Percentiles rank a stretch among this genome's conserved stretches.
Conservation (phyloP, 2,329 filamentous ascomycete genomes). For the Sclerotinia sclerotiorum region DNA sequence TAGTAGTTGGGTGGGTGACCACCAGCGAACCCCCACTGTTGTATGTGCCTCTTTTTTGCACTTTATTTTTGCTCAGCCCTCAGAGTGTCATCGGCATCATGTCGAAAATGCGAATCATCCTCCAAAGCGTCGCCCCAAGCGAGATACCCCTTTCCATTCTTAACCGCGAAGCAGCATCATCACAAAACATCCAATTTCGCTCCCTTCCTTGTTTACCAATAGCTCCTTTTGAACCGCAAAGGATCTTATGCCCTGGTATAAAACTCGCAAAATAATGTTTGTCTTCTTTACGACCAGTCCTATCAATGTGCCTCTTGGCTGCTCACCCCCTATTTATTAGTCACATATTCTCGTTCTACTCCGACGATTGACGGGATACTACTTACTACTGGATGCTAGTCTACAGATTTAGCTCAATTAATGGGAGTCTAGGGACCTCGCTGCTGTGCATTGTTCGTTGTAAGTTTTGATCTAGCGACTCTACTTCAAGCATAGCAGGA, state of each 20-base stretch:
- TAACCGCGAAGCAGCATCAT: conserved; percentile 31
- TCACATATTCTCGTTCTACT: conserved; percentile 55
- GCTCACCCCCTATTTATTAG: conserved; percentile 60
- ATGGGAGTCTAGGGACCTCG: conserved; percentile 58
- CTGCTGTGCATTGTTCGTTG: conserved; percentile 56
- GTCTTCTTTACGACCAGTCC: conserved; percentile 66
- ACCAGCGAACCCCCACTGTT: conserved; percentile 16
- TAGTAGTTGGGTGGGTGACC: conserved; percentile 20
- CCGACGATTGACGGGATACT: conserved; percentile 59
- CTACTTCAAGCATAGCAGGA: conserved; percentile 64
- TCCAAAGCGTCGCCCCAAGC: no score
- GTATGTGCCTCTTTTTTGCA: not conserved
- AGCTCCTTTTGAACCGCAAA: not conserved
- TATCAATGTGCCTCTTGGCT: conserved; percentile 64
- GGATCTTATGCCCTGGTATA: not conserved
- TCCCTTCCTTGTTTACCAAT: not conserved
- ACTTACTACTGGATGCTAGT: conserved; percentile 53
- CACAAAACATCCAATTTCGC: not conserved
- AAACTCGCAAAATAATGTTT: conserved; percentile 56
- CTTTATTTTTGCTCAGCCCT: not conserved
- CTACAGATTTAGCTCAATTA: conserved; percentile 56
- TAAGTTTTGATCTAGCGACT: conserved; percentile 58
- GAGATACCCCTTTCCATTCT: not conserved
- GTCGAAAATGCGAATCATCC: not conserved
- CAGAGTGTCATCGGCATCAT: not conserved